Evolutionary conservation across 1,284 basidiomycete genomes (phyloP).

Genomic region (Albatrellus sp.): DNA sequence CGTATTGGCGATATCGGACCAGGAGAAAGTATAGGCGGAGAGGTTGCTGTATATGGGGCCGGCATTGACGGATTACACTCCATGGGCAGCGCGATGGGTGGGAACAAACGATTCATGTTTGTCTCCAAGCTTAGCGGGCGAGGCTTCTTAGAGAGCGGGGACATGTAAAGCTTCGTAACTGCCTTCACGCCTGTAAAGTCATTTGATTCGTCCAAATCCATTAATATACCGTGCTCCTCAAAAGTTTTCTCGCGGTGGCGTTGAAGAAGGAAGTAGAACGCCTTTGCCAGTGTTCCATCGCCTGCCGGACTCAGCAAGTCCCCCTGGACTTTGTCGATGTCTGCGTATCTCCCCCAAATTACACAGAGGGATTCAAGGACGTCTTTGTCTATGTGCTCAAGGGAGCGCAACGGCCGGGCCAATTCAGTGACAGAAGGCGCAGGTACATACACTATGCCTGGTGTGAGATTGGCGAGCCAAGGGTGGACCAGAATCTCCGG

Average conservation of each 20-base stretch:
- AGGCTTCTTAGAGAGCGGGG: conserved; percentile 20
- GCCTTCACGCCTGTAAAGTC: conserved; percentile 18
- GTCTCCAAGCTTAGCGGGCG: conserved; percentile 11
- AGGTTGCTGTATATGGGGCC: conserved; percentile 2
- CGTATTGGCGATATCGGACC: conserved; percentile 16
- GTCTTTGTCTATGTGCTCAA: conserved; percentile 73
- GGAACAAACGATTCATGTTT: conserved; percentile 3
- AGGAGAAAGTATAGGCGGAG: conserved; percentile 3
- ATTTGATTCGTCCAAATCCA: conserved; percentile 23
- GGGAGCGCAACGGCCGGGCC: conserved; percentile 54
- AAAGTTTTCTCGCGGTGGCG: conserved; percentile 69
- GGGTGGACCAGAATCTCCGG: conserved; percentile 81
- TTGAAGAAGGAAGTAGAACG: conserved; percentile 81
- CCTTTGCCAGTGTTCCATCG: conserved; percentile 75
- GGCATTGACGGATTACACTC: conserved; percentile 6
- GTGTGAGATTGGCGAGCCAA: conserved; percentile 50
- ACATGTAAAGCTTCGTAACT: conserved; percentile 32
- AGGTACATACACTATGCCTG: conserved; percentile 42
- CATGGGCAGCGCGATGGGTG: conserved; percentile 7
- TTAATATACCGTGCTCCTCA: conserved; percentile 46
- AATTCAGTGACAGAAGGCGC: conserved; percentile 56
- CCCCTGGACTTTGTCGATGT: conserved; percentile 40
- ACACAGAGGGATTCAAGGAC: conserved; percentile 82
- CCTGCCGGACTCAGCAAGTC: conserved; percentile 56
- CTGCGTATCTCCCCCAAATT: conserved; percentile 69